phyloP scores from a whole-genome alignment of 305 asterid species.

The Withania somnifera region DNA sequence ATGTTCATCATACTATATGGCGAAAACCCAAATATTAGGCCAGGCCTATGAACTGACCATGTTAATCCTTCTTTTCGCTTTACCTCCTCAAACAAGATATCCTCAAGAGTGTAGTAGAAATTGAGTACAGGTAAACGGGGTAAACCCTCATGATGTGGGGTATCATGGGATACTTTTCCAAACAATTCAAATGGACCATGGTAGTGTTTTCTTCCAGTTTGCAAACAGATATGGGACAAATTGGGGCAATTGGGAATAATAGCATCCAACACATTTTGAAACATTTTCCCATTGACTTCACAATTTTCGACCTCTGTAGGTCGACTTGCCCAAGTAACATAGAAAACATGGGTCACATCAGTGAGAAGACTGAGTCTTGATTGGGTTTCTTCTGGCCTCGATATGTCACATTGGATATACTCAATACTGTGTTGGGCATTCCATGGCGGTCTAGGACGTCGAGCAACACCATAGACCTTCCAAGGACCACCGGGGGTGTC shows the following conservation, averaged over 20 bases:
- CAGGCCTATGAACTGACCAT: slow-evolving; percentile 45
- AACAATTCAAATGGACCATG: slow-evolving; percentile 27
- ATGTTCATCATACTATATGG: slow-evolving; percentile 39
- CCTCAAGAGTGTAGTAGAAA: slow-evolving; percentile 39
- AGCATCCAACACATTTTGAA: slow-evolving; percentile 26
- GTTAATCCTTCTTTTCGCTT: slow-evolving; percentile 31
- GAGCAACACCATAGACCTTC: slow-evolving; percentile 56
- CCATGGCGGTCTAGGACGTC: slow-evolving; percentile 38
- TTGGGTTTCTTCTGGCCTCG: slow-evolving; percentile 17
- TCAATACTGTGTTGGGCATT: slow-evolving; percentile 21
- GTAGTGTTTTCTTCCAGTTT: slow-evolving; percentile 41
- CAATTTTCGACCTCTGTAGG: slow-evolving; percentile 31
- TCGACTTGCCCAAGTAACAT: slow-evolving; percentile 35
- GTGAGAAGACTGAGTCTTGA: slow-evolving; percentile 21
- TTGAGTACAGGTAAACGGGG: slow-evolving; percentile 23
- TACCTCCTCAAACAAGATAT: slow-evolving; percentile 28
- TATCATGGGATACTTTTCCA: slow-evolving; percentile 29
- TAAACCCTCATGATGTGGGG: slow-evolving; percentile 35
- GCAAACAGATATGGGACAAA: slow-evolving; percentile 31
- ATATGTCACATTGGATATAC: slow-evolving; percentile 38
- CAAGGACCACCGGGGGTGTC: slow-evolving; percentile 60
- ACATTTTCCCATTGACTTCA: slow-evolving; percentile 32
- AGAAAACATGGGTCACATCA: slow-evolving; percentile 36
- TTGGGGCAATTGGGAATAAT: slow-evolving; percentile 35
- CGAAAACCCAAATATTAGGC: slow-evolving; percentile 34